Evolutionary conservation across 2,329 filamentous ascomycete genomes (phyloP), one percentile per base, ranked within the genome.

Genomic region (Myriosclerotinia duriaeana): DNA sequence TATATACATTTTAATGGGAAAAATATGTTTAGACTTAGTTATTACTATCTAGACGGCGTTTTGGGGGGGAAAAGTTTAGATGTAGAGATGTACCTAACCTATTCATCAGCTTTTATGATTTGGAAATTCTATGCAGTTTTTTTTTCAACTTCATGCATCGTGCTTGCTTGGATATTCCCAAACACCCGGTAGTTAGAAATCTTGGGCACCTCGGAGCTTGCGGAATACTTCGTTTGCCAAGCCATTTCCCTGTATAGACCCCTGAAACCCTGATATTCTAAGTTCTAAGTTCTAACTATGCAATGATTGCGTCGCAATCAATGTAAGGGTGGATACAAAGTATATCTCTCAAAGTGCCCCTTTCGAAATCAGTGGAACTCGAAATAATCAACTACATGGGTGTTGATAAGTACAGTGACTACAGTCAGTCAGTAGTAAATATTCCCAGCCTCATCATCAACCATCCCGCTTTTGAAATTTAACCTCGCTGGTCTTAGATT

Each of bases 1-100:
- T 48, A 59, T 9, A 48, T 48, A 59, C 20, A 36, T 48, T 59
- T 22, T 22, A 48, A 59, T 48, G 30, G 42, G 42, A 36, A 12
- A 5, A 5, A 36, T n/a, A 36, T n/a, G 1, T 36, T 53, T 53
- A 53, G 52, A 12, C 17, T 34, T n/a, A 5, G 30, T 36, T 34
- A 53, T 53, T 3, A 3, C n/a, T 36, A 38, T 22, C 11, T 36
- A 9, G 42, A 36, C 12, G 42, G 56, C 42, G 34, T 36, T 59
- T 59, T n/a, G n/a, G 12, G 42, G 12, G 56, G 14, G 36, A 59
- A 48, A 22, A 1, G 11, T 5, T 22, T 36, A 30, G n/a, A 22
- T 9, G 22, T 46, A 17, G 38, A 58, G 38, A 34, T 44, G 40
- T 12, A 44, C n/a, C 5, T 36, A 22, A n/a, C 46, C n/a, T n/a